Evolutionary conservation across 345 rosid species (phyloP), one percentile per base, ranked within the genome.

Genomic region (Draba incana): DNA sequence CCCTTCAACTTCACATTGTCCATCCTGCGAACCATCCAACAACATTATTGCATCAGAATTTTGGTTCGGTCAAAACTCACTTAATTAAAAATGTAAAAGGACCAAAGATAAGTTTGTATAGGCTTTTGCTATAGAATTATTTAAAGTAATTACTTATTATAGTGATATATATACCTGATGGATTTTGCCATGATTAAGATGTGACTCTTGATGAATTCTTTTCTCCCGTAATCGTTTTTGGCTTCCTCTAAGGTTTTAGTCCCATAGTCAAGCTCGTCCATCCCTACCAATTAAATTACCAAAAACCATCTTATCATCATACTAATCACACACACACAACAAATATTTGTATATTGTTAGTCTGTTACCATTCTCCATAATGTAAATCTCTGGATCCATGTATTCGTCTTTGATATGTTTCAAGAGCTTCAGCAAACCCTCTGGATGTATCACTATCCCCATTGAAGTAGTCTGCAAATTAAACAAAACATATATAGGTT

Each of bases 1-100:
- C 87, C 87, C 53, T 80, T 80, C 51, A 82, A 45, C 20, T 45
- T 75, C 39, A 72, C 81, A 0, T 77, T 75, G 31, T 79, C 50
- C 56, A 76, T 61, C 66, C 73, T 57, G 39, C n/a, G 6, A 68
- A 44, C 35, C 10, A 41, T 16, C 10, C 57, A 65, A 66, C 8
- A 55, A 41, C 49, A 65, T 47, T 10, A 39, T 37, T 8, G 33
- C 4, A 30, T 35, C 6, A 71, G 44, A 24, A 2, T 1, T 52
- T 25, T 28, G 1, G 1, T 49, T 69, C 31, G 7, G 43, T 49
- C 66, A 27, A 63, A 63, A 39, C 33, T 72, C 56, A 6, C 10
- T n/a, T 62, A 14, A 39, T 3, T 28, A 44, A 28, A 41, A 1
- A 60, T 51, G 10, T 58, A 10, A 28, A 31, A 37, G 28, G n/a